These are phyloP conservation scores for Lippia alba DNA, from an alignment of 305 asterid species.

Conservation along the genomic window DNA sequence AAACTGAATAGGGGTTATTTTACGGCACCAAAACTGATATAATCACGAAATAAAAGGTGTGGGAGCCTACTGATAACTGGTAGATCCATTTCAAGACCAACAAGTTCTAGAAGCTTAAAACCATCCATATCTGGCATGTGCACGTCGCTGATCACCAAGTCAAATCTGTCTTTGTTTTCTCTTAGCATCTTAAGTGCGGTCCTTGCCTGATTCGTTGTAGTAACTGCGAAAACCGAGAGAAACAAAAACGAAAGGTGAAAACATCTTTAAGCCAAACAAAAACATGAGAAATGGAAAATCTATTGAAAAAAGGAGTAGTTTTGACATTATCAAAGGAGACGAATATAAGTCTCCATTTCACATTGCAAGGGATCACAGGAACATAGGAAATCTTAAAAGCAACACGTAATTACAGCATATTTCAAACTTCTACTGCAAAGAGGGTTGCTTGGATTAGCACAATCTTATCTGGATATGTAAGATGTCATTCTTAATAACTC, in stretches of 20 bases:
- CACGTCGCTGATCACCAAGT: constrained; percentile 72
- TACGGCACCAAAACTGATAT: too few species aligned
- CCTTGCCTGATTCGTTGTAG: constrained; percentile 60
- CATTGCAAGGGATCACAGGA: constrained; percentile 14
- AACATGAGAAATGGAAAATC: too few species aligned
- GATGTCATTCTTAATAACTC: not conserved
- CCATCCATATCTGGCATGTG: constrained; percentile 92
- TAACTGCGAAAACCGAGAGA: constrained; percentile 43
- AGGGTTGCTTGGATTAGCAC: constrained; percentile 13
- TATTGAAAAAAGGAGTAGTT: not conserved
- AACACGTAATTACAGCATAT: not conserved
- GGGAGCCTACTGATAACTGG: constrained; percentile 68
- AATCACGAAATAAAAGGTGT: constrained; percentile 22
- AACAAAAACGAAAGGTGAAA: not conserved
- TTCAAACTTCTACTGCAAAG: not conserved
- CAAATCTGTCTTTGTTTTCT: constrained; percentile 65
- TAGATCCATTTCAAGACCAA: constrained; percentile 82
- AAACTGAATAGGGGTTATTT: too few species aligned
- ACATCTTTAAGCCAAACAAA: too few species aligned
- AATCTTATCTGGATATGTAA: constrained; percentile 7
- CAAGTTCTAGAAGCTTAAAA: constrained; percentile 72
- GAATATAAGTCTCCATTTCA: constrained; percentile 18
- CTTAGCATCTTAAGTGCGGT: constrained; percentile 62
- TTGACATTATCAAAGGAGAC: not conserved
- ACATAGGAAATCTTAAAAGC: constrained; percentile 11